phyloP scores from a whole-genome alignment of 805 yeast genomes.

The Candida namnaoensis region DNA sequence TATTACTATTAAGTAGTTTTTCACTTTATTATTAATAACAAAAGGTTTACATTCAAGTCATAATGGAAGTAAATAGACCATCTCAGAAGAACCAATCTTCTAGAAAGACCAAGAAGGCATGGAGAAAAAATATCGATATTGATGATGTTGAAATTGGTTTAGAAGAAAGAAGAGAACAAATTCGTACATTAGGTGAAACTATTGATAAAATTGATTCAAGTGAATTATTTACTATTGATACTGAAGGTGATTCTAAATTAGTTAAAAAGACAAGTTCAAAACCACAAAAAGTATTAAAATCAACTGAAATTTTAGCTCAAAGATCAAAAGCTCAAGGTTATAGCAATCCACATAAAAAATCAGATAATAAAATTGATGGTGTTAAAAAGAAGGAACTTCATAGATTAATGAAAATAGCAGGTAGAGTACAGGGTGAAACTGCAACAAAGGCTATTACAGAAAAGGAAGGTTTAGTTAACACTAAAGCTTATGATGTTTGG shows the following conservation, averaged over 20 bases:
- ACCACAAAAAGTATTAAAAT: slow-evolving; percentile 26
- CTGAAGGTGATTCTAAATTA: slow-evolving; percentile 45
- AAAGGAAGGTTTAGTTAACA: slow-evolving; percentile 53
- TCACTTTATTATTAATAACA: too few relatives aligned
- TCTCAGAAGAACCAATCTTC: slow-evolving; percentile 62
- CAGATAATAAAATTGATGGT: slow-evolving; percentile 41
- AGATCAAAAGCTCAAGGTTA: slow-evolving; percentile 74
- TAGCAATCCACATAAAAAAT: slow-evolving; percentile 27
- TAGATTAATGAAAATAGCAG: slow-evolving; percentile 67
- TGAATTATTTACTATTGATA: slow-evolving; percentile 59
- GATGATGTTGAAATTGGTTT: slow-evolving; percentile 68
- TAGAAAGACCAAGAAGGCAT: slow-evolving; percentile 85
- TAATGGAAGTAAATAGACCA: slow-evolving; percentile 40
- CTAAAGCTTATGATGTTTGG: slow-evolving; percentile 66
- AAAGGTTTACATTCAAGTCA: neutral
- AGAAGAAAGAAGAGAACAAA: slow-evolving; percentile 59
- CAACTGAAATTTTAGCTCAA: slow-evolving; percentile 47
- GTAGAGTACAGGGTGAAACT: slow-evolving; percentile 52
- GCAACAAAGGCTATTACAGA: slow-evolving; percentile 44
- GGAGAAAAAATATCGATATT: slow-evolving; percentile 89
- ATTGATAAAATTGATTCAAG: slow-evolving; percentile 29
- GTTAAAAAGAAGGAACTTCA: slow-evolving; percentile 56
- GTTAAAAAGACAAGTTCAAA: slow-evolving; percentile 28
- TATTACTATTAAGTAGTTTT: too few relatives aligned
- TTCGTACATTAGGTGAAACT: slow-evolving; percentile 42